These are phyloP conservation scores for Vararia minispora DNA, from an alignment of 768 basidiomycete genomes.

Conservation along the genomic window DNA sequence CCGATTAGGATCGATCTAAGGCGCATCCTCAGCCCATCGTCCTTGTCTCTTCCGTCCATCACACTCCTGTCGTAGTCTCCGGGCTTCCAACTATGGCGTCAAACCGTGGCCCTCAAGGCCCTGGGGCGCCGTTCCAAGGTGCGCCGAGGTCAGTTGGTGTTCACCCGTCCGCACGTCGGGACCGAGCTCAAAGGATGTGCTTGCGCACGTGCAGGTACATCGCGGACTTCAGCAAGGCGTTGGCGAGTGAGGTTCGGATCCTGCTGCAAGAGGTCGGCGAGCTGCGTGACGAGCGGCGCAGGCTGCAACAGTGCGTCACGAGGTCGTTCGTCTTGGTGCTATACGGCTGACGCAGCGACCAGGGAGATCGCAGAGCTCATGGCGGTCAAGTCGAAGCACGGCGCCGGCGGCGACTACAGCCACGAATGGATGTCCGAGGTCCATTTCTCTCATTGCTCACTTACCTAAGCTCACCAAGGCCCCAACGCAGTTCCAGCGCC, in stretches of 20 bases:
- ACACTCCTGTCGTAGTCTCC: too few species aligned
- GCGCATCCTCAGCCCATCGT: too few species aligned
- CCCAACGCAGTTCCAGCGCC: slow-evolving; percentile 21
- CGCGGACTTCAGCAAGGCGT: slow-evolving; percentile 53
- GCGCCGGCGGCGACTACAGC: slow-evolving; percentile 66
- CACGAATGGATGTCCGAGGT: slow-evolving; percentile 66
- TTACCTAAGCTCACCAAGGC: not conserved
- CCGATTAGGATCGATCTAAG: too few species aligned
- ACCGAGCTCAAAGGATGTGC: too few species aligned
- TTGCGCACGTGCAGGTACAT: slow-evolving; percentile 28
- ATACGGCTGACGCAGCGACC: not conserved
- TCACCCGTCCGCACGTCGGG: too few species aligned
- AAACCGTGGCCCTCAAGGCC: too few species aligned
- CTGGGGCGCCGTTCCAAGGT: too few species aligned
- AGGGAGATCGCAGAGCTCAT: slow-evolving; percentile 83
- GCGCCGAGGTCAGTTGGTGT: too few species aligned
- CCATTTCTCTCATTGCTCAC: not conserved
- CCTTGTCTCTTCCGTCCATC: too few species aligned
- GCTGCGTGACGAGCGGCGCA: slow-evolving; percentile 45
- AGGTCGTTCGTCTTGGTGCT: not conserved
- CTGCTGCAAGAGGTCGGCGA: slow-evolving; percentile 50
- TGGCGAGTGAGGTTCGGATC: slow-evolving; percentile 50
- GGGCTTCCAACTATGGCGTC: too few species aligned
- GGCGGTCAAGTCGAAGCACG: slow-evolving; percentile 74
- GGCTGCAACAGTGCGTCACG: slow-evolving; percentile 39